Evolutionary conservation across 2,329 filamentous ascomycete species (phyloP).

Genomic region (Fusarium veterinarium): DNA sequence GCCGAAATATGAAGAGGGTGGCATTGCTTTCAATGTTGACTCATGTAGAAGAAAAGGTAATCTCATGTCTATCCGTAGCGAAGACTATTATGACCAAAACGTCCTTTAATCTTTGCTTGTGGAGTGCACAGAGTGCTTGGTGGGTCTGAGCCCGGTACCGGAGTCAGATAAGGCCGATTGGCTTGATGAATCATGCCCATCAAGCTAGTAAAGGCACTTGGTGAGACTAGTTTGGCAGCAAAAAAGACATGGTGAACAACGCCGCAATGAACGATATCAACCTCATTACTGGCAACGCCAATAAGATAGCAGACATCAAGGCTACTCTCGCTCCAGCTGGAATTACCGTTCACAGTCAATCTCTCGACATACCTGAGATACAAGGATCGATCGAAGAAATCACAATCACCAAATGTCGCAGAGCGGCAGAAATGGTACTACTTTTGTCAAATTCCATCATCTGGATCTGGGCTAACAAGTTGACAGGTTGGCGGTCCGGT

Average conservation of each 20-base stretch:
- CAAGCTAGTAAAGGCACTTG: rapidly evolving
- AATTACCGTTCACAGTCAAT: neutral
- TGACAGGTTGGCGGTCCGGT: neutral
- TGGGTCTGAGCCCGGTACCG: neutral
- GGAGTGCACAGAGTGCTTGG: no score
- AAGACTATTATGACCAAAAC: no score
- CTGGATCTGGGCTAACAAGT: no score
- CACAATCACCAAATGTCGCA: neutral
- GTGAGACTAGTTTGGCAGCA: rapidly evolving
- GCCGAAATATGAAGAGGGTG: no score
- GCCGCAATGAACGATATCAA: neutral
- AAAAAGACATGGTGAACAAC: neutral
- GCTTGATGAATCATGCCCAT: neutral
- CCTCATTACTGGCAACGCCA: neutral
- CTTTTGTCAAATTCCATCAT: no score
- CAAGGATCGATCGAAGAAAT: neutral
- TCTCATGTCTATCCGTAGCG: no score
- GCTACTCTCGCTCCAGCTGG: neutral
- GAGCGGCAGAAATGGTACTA: neutral
- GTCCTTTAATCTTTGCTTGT: no score
- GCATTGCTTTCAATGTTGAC: no score
- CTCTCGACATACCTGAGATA: neutral
- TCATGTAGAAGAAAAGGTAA: no score
- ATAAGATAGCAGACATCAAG: neutral
- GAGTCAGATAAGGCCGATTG: neutral